Percentiles rank a stretch among this genome's conserved stretches.
Evolutionary conservation across 306 rosid species (phyloP).

Genomic region (Cicer judaicum): DNA sequence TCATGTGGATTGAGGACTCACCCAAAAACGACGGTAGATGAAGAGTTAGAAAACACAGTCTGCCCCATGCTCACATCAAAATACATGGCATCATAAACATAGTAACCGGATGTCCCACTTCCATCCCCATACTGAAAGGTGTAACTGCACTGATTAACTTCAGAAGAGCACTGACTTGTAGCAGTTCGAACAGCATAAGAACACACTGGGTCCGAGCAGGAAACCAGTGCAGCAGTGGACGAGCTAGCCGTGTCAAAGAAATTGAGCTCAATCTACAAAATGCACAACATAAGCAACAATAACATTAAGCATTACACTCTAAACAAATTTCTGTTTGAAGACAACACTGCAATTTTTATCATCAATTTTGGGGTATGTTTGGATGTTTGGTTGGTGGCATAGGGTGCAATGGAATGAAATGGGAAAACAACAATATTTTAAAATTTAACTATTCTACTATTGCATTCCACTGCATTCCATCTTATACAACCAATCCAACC

Average conservation of each 20-base stretch:
- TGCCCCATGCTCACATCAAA: slow-evolving; percentile 78
- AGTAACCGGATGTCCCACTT: slow-evolving; percentile 92
- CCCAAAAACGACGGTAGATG: slow-evolving; percentile 82
- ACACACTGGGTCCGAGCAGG: slow-evolving; percentile 85
- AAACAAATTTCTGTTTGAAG: no score
- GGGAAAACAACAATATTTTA: no score
- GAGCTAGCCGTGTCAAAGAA: slow-evolving; percentile 81
- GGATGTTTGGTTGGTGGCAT: no score
- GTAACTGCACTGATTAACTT: slow-evolving; percentile 83
- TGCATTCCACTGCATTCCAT: no score
- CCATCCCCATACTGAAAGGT: slow-evolving; percentile 88
- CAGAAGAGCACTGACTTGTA: slow-evolving; percentile 68
- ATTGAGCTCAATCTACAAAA: slow-evolving; percentile 76
- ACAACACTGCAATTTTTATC: no score
- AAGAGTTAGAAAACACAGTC: slow-evolving; percentile 65
- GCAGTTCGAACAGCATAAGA: slow-evolving; percentile 62
- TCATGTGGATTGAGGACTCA: slow-evolving; percentile 59
- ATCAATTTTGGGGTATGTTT: no score
- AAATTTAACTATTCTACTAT: no score
- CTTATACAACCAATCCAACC: no score
- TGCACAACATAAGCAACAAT: slow-evolving; percentile 44
- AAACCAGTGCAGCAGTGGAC: slow-evolving; percentile 64
- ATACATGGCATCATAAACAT: slow-evolving; percentile 77
- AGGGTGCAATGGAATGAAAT: no score
- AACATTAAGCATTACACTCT: slow-evolving; percentile 26